These are phyloP conservation scores for Cystobasidium slooffiae DNA, from an alignment of 1,284 basidiomycete species.

Conservation along the genomic window DNA sequence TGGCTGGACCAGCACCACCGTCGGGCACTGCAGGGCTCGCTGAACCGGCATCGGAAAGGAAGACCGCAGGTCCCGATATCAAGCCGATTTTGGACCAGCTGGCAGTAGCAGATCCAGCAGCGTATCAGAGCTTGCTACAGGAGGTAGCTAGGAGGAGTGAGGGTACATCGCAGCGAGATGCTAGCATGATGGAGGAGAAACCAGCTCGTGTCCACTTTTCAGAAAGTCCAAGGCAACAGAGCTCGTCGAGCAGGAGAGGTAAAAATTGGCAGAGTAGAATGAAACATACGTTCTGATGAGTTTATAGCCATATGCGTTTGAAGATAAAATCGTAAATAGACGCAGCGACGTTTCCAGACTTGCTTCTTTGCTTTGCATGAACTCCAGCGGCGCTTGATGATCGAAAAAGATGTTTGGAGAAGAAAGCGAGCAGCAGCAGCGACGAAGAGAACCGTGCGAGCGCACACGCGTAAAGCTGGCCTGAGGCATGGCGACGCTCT, in stretches of 20 bases:
- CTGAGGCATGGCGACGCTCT: no score
- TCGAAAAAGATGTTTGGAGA: slow-evolving; percentile 7
- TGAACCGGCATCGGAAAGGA: background rate
- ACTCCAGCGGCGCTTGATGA: background rate
- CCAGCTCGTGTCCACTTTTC: slow-evolving; percentile 7
- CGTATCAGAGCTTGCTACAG: background rate
- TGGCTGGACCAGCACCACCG: no score
- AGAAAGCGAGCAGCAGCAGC: background rate
- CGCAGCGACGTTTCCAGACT: background rate
- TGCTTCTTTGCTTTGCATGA: background rate
- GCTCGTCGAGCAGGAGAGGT: slow-evolving; percentile 1
- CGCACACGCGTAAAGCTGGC: background rate
- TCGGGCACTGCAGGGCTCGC: background rate
- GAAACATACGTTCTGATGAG: slow-evolving; percentile 1
- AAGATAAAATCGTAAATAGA: background rate
- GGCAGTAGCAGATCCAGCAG: slow-evolving; percentile 1
- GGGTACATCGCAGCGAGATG: background rate
- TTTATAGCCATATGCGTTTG: background rate
- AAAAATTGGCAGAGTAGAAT: slow-evolving; percentile 28
- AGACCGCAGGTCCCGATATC: background rate
- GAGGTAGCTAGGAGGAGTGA: background rate
- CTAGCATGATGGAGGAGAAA: background rate
- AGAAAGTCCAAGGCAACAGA: background rate
- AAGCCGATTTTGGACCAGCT: background rate
- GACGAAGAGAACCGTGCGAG: slow-evolving; percentile 11